These are phyloP conservation scores for Lepiota venenata DNA, from an alignment of 768 basidiomycete species.

Conservation along the genomic window DNA sequence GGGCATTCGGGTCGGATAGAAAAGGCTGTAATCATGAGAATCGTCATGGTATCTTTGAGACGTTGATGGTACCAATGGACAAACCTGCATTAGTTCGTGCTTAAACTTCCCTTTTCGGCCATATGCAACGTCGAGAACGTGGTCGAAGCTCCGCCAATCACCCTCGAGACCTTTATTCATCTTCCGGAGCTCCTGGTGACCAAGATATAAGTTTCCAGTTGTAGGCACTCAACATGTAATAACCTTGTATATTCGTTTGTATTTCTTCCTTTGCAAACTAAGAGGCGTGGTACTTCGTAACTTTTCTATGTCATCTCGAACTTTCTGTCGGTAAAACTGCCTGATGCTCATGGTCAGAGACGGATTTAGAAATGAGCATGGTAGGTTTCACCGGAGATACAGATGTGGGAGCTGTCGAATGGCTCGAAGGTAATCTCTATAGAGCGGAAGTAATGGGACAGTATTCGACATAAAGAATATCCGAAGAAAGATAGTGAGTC, in stretches of 20 bases:
- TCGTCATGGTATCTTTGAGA: not conserved
- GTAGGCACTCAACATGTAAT: not conserved
- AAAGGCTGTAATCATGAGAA: conserved; percentile 43
- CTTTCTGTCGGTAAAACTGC: conserved; percentile 61
- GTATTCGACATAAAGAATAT: conserved; percentile 7
- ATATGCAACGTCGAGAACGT: conserved; percentile 67
- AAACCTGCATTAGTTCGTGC: conserved; percentile 66
- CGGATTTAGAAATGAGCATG: not conserved
- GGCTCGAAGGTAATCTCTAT: conserved; percentile 40
- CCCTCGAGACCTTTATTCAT: conserved; percentile 55
- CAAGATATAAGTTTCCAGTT: not conserved
- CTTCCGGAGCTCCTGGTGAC: conserved; percentile 46
- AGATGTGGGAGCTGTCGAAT: conserved; percentile 36
- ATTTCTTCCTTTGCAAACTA: conserved; percentile 32
- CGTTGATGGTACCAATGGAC: conserved; percentile 11
- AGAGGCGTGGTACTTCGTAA: conserved; percentile 32
- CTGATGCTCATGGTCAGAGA: conserved; percentile 29
- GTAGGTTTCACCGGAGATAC: conserved; percentile 36
- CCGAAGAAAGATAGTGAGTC: not conserved
- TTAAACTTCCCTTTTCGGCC: conserved; percentile 71
- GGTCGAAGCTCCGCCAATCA: conserved; percentile 44
- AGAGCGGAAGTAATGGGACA: conserved; percentile 27
- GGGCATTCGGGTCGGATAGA: conserved; percentile 40
- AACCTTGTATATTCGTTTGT: conserved; percentile 54
- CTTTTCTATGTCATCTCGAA: conserved; percentile 53